phyloP scores from a whole-genome alignment of 139 green algal species.

The Ettlia oleoabundans region DNA sequence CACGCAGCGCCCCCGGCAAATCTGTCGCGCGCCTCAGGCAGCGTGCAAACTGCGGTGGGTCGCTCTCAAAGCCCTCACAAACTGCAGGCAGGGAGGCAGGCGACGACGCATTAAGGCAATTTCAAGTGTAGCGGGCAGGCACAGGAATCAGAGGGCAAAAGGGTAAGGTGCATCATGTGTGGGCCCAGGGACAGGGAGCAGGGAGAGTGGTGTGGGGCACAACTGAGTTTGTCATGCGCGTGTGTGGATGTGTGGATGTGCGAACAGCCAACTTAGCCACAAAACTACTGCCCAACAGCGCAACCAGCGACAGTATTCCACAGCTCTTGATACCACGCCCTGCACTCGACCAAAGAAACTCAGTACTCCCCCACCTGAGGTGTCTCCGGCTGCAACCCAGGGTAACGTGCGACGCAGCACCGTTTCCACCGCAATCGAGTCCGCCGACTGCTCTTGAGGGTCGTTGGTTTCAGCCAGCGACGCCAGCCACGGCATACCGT shows the following conservation, averaged over 20 bases:
- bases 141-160: background rate
- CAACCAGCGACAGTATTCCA: no score
- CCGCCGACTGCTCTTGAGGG: no score
- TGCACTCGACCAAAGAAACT: no score
- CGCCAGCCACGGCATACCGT: constrained; percentile 1
- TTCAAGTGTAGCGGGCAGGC: background rate
- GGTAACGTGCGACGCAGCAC: no score
- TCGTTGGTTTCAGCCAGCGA: background rate
- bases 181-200: background rate
- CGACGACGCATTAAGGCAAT: background rate
- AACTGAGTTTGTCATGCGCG: no score
- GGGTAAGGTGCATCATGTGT: background rate
- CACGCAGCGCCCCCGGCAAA: background rate
- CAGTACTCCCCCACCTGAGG: no score
- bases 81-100: background rate
- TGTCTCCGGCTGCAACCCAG: no score
- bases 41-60: background rate
- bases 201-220: background rate
- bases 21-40: background rate
- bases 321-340: no score
- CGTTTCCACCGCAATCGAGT: no score
- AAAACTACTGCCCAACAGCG: no score
- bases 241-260: no score
- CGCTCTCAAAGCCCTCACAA: background rate
- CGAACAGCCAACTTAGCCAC: no score